Base-by-base conservation (phyloP, 768 basidiomycete species). In the Phanerodontia chrysosporium region DNA sequence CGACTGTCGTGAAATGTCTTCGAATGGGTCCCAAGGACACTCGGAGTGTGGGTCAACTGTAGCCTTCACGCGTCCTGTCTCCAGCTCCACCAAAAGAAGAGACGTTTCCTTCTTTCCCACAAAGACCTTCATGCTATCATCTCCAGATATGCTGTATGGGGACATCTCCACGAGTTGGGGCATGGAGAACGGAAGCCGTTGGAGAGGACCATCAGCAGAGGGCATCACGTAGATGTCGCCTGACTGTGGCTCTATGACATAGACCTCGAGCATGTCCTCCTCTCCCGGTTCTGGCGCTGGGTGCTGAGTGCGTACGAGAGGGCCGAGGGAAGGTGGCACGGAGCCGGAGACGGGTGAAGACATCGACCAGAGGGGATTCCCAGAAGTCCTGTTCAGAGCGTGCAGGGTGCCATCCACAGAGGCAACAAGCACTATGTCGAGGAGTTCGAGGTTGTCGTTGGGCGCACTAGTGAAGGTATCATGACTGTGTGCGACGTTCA, bases 321-420 rank as follows among this genome's bases (percentile, higher is more conserved):
- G 89, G 0, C 81, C 80, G 24, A 92, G 79, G 18, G 82, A 77
- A n/a, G 82, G 73, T 0, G 84, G 82, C 7, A 65, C 49, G 30
- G 44, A 42, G 1, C 62, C 58, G 14, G 59, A 60, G 5, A 64
- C 39, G 16, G 68, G 44, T 1, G 65, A 55, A 13, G 86, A 82
- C 86, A 95, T 90, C 35, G 92, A 93, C 96, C 96, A 99, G 0
- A 95, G 76, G 9, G 83, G 78, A 16, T 82, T 81, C 0, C 96
- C 96, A 0, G 88, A 87, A 0, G 88, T 86, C 60, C 96, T 79
- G 68, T 96, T 94, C 63, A 98, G 79, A 0, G 94, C 97, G 76
- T 98, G 95, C 32, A 99, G 86, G 58, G 87, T 92, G 25, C 96
- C 96, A 73, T 98, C 95, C 27, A 99, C 86, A 7, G 94, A 94